Percentiles rank a stretch among this genome's conserved stretches.
These are phyloP conservation scores for Triticum dicoccoides DNA, from an alignment of 176 grass and related monocot species.

Conservation along the genomic window DNA sequence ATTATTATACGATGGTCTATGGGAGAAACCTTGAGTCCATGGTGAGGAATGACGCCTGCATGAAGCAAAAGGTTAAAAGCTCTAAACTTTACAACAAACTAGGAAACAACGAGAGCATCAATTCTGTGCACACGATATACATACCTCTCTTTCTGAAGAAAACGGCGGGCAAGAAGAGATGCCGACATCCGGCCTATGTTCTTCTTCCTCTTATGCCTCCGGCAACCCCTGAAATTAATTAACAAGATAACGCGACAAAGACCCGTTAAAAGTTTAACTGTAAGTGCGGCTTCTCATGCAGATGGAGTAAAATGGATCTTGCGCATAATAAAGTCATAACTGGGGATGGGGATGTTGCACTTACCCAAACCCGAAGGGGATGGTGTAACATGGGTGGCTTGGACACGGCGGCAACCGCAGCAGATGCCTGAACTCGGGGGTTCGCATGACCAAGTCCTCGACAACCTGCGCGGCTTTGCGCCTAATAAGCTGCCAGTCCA, in stretches of 20 bases:
- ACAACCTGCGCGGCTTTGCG: background rate
- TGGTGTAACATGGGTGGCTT: background rate
- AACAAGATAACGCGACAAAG: background rate
- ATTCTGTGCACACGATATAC: background rate
- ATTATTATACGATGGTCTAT: background rate
- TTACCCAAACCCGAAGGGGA: conserved; percentile 3
- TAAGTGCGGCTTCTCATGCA: background rate
- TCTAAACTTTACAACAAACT: background rate
- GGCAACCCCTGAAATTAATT: background rate
- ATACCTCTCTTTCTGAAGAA: conserved; percentile 1
- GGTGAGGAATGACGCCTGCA: background rate
- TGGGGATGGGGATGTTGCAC: background rate
- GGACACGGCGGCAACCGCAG: background rate
- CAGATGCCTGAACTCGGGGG: background rate
- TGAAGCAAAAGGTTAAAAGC: background rate
- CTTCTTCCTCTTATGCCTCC: conserved; percentile 3
- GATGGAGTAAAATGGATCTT: background rate
- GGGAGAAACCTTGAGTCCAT: background rate
- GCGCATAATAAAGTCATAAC: background rate
- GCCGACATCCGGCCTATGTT: background rate
- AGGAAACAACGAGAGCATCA: background rate
- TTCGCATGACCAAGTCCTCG: background rate
- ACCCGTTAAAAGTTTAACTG: background rate
- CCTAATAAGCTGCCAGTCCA: background rate
- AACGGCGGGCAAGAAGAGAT: conserved; percentile 9